These are phyloP conservation scores for Globisporangium radiosum DNA, from an alignment of 352 stramenopile genomes.

Conservation along the genomic window DNA sequence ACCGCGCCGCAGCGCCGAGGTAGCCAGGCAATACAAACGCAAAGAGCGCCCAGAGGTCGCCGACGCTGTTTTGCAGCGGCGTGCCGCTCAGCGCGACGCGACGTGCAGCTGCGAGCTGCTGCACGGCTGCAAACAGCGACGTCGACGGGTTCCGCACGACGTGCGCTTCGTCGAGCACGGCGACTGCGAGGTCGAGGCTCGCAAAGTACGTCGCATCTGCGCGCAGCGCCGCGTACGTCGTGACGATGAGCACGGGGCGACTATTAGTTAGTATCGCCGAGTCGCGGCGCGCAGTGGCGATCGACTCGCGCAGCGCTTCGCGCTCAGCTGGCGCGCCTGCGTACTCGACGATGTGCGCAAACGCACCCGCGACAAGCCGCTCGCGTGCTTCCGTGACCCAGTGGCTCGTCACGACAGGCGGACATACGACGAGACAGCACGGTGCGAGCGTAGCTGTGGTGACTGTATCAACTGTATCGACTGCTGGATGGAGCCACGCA, in stretches of 20 bases:
- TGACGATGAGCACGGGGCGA: slow-evolving; percentile 38
- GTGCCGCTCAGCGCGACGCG: slow-evolving; percentile 95
- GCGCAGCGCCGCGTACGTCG: slow-evolving; percentile 87
- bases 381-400: slow-evolving; percentile 90
- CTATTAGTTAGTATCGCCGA: no score
- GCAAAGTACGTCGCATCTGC: slow-evolving; percentile 69
- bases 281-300: not conserved
- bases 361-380: slow-evolving; percentile 56
- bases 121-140: slow-evolving; percentile 77
- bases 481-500: slow-evolving; percentile 12
- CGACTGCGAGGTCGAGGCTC: slow-evolving; percentile 65
- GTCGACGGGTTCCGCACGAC: slow-evolving; percentile 95
- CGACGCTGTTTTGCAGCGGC: slow-evolving; percentile 96
- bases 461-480: slow-evolving; percentile 9
- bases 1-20: slow-evolving; percentile 81
- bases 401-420: slow-evolving; percentile 92
- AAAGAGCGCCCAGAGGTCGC: slow-evolving; percentile 96
- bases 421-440: slow-evolving; percentile 89
- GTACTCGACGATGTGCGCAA: slow-evolving; percentile 76
- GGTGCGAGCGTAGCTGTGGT: not conserved
- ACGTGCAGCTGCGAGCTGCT: slow-evolving; percentile 73
- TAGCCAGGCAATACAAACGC: slow-evolving; percentile 98
- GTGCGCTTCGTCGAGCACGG: slow-evolving; percentile 97
- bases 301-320: slow-evolving; percentile 19
- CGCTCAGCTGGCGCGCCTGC: slow-evolving; percentile 45